Conservation (phyloP, 2,329 filamentous ascomycete species). For the Sporothrix phasma region DNA sequence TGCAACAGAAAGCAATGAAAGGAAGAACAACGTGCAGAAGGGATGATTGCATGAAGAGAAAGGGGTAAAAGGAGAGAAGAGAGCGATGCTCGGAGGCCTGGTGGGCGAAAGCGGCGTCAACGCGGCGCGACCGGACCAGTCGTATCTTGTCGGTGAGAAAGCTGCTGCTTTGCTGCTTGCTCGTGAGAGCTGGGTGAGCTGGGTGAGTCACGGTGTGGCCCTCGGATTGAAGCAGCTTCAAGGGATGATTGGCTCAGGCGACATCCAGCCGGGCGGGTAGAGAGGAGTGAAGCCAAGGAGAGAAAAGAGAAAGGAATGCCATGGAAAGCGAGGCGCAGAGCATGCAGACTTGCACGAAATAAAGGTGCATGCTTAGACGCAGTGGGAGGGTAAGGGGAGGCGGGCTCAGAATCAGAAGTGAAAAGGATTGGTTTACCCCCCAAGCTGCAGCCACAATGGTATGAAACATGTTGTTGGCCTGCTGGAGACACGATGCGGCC, state of each 20-base stretch:
- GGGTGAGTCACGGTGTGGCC: conserved; percentile 6
- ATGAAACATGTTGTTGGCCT: not conserved
- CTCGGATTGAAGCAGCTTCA: not conserved
- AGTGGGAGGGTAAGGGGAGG: not conserved
- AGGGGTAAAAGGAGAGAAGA: not conserved
- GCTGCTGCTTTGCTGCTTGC: not conserved
- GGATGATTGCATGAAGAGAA: not conserved
- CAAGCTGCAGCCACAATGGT: not conserved
- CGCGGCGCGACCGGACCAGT: not conserved
- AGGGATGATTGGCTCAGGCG: not conserved
- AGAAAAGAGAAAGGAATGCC: not conserved
- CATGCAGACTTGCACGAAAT: not conserved
- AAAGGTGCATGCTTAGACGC: not conserved
- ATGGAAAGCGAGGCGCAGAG: not conserved
- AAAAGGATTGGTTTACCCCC: not conserved
- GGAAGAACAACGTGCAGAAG: not conserved
- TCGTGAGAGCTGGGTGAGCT: not conserved
- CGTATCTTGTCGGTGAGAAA: not conserved
- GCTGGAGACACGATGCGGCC: not conserved
- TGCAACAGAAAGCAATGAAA: not conserved
- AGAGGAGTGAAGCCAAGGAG: not conserved
- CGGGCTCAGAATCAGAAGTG: not conserved
- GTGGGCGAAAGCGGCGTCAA: not conserved
- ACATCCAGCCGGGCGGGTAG: not conserved
- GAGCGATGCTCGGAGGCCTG: not conserved